Base-by-base conservation (phyloP, 495 filamentous ascomycete genomes). In the Podospora pseudocomata region DNA sequence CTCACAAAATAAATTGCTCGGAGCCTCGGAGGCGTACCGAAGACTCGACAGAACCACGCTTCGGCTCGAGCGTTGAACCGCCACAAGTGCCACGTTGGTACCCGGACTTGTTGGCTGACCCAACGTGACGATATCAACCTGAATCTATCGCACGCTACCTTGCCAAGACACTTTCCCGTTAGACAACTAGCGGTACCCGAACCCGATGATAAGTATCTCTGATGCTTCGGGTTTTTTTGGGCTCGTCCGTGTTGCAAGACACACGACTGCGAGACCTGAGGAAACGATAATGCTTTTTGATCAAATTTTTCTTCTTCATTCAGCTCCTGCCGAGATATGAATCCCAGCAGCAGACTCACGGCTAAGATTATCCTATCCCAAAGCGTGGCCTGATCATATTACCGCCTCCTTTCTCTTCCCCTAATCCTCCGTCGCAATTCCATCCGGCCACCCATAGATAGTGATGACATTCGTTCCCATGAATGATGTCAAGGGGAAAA, bases 271-370 rank as follows among this genome's bases (percentile, higher is more conserved):
- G 23, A 23, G 23, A 23, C 23, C 23, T 23, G 23, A 23, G 23
- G 23, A 23, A 23, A 23, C 23, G 23, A 23, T 23, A 23, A 23
- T 23, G 23, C 23, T 0, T 23, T 23, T 49, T 49, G 39, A 16
- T 49, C 39, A 49, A 49, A 49, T 11, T 49, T 11, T 58, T 58
- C 18, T 11, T 49, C 39, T 58, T 58, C 18, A 58, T 58, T 26
- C 55, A 1, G 23, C 55, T 58, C 55, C 55, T 58, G 18, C 55
- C 55, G n/a, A 58, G 55, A 26, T 11, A 58, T 5, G n/a, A 58
- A 58, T 26, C 55, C 55, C 55, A 26, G 55, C 55, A 58, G 55
- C 55, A 58, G 55, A 23, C 55, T 15, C 55, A 58, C 55, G 6
- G 55, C 19, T 18, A 20, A 5, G n/a, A 58, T n/a, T 20, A 58